phyloP scores from a whole-genome alignment of 1,284 basidiomycete species.

The Polyporus tsugae region DNA sequence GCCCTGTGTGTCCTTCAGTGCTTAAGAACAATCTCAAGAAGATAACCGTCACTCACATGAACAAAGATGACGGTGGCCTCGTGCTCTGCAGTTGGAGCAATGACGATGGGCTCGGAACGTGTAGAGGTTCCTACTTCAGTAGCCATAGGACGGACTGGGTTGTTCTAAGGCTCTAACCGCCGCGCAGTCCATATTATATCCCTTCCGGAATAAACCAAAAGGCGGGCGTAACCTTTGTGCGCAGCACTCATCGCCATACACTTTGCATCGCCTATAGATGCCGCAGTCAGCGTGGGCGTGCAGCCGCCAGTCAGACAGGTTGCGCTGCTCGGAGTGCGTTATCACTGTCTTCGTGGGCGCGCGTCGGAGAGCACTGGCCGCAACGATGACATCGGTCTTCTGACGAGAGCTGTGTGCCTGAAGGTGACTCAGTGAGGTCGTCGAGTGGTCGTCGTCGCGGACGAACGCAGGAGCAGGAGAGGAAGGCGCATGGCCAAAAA shows the following conservation, averaged over 20 bases:
- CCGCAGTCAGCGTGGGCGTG: constrained; percentile 27
- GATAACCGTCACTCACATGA: constrained; percentile 40
- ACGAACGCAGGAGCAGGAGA: constrained; percentile 7
- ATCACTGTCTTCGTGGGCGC: constrained; percentile 11
- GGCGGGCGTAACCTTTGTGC: constrained; percentile 24
- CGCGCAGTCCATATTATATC: constrained; percentile 13
- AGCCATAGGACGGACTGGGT: constrained; percentile 26
- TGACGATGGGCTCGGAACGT: constrained; percentile 19
- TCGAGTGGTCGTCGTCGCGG: neutral
- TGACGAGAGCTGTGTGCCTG: neutral
- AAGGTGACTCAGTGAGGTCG: neutral
- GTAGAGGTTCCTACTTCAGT: constrained; percentile 6
- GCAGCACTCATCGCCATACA: constrained; percentile 35
- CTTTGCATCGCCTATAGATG: constrained; percentile 33
- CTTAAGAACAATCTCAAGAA: constrained; percentile 1
- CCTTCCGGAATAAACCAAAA: constrained; percentile 9
- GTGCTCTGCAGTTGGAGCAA: constrained; percentile 31
- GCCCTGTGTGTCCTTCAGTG: constrained; percentile 41
- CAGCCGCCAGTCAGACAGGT: neutral
- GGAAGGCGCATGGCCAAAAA: constrained; percentile 17
- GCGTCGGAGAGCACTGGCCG: constrained; percentile 17
- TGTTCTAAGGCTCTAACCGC: neutral
- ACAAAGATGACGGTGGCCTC: constrained; percentile 47
- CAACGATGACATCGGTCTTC: neutral
- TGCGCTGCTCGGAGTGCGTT: constrained; percentile 11